These are phyloP conservation scores for Ajuga reptans DNA, from an alignment of 305 asterid genomes.

Conservation along the genomic window DNA sequence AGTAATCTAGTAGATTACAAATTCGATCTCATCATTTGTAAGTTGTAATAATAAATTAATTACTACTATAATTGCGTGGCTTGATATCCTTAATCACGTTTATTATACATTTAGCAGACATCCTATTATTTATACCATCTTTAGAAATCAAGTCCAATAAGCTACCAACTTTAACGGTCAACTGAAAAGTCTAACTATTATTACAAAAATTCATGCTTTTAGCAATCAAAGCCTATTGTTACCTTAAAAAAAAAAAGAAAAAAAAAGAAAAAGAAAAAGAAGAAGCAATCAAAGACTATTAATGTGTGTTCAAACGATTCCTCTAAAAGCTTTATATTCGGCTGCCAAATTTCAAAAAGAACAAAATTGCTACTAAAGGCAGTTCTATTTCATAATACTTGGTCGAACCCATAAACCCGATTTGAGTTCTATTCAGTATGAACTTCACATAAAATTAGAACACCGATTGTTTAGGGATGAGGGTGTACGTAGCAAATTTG, in stretches of 20 bases:
- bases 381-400: background rate
- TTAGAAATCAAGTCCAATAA: constrained; percentile 6
- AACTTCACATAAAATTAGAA: too few relatives aligned
- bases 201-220: constrained; percentile 20
- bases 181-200: background rate
- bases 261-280: too few relatives aligned
- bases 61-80: too few relatives aligned
- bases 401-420: background rate
- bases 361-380: constrained; percentile 21
- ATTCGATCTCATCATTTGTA: too few relatives aligned
- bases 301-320: constrained; percentile 37
- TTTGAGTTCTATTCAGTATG: background rate
- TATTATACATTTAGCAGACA: too few relatives aligned
- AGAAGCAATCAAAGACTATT: constrained; percentile 6
- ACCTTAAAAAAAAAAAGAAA: background rate
- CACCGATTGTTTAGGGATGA: too few relatives aligned
- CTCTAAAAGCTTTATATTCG: constrained; percentile 22
- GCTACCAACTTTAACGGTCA: background rate
- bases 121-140: background rate
- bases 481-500: too few relatives aligned
- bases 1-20: too few relatives aligned
- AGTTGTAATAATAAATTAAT: too few relatives aligned
- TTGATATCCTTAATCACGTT: too few relatives aligned
- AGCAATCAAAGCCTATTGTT: constrained; percentile 6
- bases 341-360: constrained; percentile 35